These are phyloP conservation scores for Mrakia gelida DNA, from an alignment of 768 basidiomycete species.

Conservation along the genomic window DNA sequence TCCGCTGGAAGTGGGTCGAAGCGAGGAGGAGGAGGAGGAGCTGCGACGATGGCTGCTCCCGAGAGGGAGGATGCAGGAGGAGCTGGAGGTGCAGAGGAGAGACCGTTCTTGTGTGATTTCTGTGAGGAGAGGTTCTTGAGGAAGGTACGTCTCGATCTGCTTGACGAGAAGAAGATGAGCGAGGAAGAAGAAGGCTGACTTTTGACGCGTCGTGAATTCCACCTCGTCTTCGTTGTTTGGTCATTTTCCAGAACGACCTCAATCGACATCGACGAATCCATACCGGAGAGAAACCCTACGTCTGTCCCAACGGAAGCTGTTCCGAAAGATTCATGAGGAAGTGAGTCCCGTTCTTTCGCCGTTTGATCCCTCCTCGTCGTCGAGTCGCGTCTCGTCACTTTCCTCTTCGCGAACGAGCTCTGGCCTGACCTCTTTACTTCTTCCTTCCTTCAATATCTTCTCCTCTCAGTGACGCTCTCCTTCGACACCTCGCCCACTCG, in stretches of 20 bases:
- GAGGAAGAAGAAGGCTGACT: not conserved
- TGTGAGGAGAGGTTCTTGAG: slow-evolving; percentile 25
- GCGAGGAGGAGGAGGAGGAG: not conserved
- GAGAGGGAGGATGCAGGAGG: not conserved
- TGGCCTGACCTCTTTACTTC: not conserved
- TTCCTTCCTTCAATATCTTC: not conserved
- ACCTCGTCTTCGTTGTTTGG: not conserved
- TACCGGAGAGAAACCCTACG: slow-evolving; percentile 23
- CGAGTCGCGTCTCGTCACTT: not conserved
- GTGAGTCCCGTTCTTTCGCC: not conserved
- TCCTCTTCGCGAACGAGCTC: not conserved
- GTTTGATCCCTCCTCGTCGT: too few relatives aligned
- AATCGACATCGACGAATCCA: slow-evolving; percentile 24
- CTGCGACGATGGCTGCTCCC: not conserved
- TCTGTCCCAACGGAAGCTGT: slow-evolving; percentile 5
- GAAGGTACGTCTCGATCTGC: slow-evolving; percentile 13
- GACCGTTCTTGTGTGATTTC: slow-evolving; percentile 20
- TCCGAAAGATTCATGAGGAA: slow-evolving; percentile 12
- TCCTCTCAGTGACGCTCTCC: slow-evolving; percentile 24
- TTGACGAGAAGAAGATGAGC: not conserved
- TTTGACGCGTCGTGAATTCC: not conserved
- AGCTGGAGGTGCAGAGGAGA: not conserved
- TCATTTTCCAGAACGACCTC: slow-evolving; percentile 20
- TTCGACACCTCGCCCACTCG: slow-evolving; percentile 21
- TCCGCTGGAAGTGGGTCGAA: slow-evolving; percentile 2